Base-by-base conservation (phyloP, 2,329 filamentous ascomycete genomes). In the Cladosporium sp. region DNA sequence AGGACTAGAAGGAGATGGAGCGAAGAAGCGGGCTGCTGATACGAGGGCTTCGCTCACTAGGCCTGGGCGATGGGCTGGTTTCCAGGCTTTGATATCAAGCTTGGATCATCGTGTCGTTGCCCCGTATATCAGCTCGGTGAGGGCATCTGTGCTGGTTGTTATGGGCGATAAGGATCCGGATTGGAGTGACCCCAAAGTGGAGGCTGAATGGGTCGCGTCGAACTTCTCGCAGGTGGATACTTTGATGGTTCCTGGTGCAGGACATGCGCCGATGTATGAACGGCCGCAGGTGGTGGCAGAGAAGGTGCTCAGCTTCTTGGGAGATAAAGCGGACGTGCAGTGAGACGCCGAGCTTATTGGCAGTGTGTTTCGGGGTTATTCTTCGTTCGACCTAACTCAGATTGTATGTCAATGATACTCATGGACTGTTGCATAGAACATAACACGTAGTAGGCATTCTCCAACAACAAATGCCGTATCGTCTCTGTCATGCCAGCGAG, bases 161-260 rank as follows among this genome's bases (percentile, higher is more conserved):
- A 64, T 66, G 64, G 64, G 64, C 5, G 60, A 64, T 8, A 63
- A 63, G 59, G 64, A 66, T 43, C 64, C 64, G 14, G 64, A 66
- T 51, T 66, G 21, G 23, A 54, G 5, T 1, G 43, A 66, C 3
- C 64, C 64, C 3, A 25, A 10, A 5, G 39, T 36, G 26, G 64
- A 66, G 43, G 64, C 64, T 11, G 57, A 66, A 30, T 66, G 64
- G 64, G 39, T 66, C 23, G 34, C 46, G 8, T 56, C 46, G 10
- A 49, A 66, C 8, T 66, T 66, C 51, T 23, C 25, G 25, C 14
- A 58, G 18, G 58, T 39, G 3, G 46, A 28, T 28, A 49, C 21
- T 16, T 8, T 63, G 60, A 58, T 61, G 14, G 25, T 66, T 10
- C 43, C 61, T 26, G 64, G 51, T 13, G 59, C 57, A 14, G 64